A percentile compares a stretch with the other conserved stretches of the same genome.
These are phyloP conservation scores for Amoeboaphelidium occidentale DNA, from an alignment of 371 early-diverging fungal genomes.

Conservation along the genomic window DNA sequence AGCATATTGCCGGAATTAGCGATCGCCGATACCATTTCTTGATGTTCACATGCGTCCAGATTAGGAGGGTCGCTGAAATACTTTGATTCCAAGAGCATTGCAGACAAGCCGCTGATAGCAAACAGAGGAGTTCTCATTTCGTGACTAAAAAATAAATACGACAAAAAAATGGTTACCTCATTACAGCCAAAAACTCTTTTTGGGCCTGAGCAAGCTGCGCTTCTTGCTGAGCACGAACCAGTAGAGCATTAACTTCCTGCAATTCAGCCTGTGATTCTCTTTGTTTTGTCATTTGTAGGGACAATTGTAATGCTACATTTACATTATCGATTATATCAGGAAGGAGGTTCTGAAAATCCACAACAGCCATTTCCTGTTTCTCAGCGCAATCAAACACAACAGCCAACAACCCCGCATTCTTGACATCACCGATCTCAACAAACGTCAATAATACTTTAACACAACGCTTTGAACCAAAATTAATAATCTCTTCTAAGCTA, in stretches of 20 bases:
- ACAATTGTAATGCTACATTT: background rate
- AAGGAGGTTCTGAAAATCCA: background rate
- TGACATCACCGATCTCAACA: background rate
- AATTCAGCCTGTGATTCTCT: background rate
- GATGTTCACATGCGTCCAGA: background rate
- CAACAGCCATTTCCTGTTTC: background rate
- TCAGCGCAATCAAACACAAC: background rate
- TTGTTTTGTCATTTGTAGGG: background rate
- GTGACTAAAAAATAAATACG: background rate
- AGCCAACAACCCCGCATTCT: background rate
- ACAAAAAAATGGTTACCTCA: no score
- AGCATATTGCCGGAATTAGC: constrained; percentile 1
- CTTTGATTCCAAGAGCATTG: background rate
- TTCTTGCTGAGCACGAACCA: constrained; percentile 1
- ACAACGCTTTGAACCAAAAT: background rate
- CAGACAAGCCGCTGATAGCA: constrained; percentile 1
- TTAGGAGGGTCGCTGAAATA: background rate
- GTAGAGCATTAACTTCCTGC: background rate
- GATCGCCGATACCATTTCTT: background rate
- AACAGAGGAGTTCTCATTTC: constrained; percentile 2
- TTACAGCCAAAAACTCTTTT: constrained; percentile 1
- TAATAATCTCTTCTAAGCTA: no score
- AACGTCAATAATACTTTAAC: background rate
- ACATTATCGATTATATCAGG: background rate
- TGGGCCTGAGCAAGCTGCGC: background rate